Conservation (phyloP, 148 eudicot genomes). For the Cornus suecica region DNA sequence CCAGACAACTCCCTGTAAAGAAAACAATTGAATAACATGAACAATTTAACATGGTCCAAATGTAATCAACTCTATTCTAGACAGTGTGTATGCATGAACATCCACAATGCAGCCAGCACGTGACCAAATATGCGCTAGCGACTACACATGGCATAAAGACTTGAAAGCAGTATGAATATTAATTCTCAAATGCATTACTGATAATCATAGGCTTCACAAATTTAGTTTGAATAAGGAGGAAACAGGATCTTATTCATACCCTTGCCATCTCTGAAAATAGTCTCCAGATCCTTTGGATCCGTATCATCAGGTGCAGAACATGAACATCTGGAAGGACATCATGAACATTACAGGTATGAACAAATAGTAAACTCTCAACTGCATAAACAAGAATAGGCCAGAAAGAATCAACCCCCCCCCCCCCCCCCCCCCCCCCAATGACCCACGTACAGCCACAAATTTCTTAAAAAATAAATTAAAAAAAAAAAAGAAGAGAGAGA, state of each 20-base stretch:
- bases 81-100: background rate
- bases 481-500: background rate
- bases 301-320: constrained; percentile 71
- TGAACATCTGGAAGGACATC: constrained; percentile 48
- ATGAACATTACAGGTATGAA: constrained; percentile 1
- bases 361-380: background rate
- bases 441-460: background rate
- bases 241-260: constrained; percentile 39
- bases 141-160: background rate
- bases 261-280: constrained; percentile 34
- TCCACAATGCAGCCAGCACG: background rate
- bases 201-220: background rate
- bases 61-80: background rate
- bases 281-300: constrained; percentile 52
- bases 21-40: background rate
- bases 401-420: too few relatives aligned
- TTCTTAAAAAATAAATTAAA: too few relatives aligned
- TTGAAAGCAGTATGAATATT: constrained; percentile 4
- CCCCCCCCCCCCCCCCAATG: too few relatives aligned
- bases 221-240: constrained; percentile 6
- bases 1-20: background rate
- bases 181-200: constrained; percentile 1
- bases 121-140: background rate
- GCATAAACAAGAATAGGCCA: background rate
- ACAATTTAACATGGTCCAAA: background rate